phyloP scores from a whole-genome alignment of 257 asterid species.

The Solanum tarijense region DNA sequence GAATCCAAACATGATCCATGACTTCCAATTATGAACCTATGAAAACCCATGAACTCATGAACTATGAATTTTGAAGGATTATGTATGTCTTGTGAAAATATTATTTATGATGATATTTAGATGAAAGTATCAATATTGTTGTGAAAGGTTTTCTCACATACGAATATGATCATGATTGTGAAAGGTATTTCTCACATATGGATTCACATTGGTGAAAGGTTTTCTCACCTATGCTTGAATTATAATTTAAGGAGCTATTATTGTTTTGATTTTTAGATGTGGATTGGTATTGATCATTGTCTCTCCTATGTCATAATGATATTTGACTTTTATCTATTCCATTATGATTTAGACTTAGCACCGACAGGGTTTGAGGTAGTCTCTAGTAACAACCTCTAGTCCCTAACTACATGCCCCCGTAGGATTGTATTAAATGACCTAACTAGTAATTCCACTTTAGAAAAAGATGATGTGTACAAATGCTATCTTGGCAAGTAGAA shows the following conservation, averaged over 20 bases:
- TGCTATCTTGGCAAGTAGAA: background rate
- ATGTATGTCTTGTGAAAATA: too few relatives aligned
- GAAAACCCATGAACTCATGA: too few relatives aligned
- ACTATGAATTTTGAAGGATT: too few relatives aligned
- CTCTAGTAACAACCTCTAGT: background rate
- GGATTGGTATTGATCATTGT: background rate
- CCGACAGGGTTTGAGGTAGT: background rate
- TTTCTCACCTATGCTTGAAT: background rate
- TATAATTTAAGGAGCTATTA: background rate
- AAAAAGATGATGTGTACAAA: background rate
- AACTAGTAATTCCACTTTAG: background rate
- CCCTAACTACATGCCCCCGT: background rate
- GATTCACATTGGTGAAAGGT: background rate
- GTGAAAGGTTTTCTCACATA: background rate
- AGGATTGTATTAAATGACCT: background rate
- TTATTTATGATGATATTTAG: too few relatives aligned
- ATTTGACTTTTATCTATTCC: background rate
- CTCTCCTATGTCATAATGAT: background rate
- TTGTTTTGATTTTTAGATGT: background rate
- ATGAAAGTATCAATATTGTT: too few relatives aligned
- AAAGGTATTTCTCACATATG: background rate
- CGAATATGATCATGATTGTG: background rate
- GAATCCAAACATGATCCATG: too few relatives aligned
- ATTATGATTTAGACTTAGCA: background rate
- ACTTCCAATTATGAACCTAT: too few relatives aligned